Conservation (phyloP, 495 filamentous ascomycete genomes). For the Aspergillus diversus region DNA sequence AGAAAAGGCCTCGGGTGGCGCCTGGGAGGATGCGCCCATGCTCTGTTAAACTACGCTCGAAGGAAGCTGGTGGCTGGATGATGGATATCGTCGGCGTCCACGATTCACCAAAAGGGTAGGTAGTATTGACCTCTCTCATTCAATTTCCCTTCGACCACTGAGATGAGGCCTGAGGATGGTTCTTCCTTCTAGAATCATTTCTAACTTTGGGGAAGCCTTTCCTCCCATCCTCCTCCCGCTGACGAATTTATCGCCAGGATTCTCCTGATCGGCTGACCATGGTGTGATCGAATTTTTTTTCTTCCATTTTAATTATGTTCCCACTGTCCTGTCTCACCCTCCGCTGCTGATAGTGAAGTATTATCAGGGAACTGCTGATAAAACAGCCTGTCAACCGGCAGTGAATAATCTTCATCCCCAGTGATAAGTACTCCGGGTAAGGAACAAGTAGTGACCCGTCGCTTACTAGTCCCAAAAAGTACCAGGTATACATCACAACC, state of each 20-base stretch:
- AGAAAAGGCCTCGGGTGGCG: constrained; percentile 3
- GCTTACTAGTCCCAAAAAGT: neutral
- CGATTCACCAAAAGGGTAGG: neutral
- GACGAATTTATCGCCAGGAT: neutral
- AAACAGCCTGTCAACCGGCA: no score
- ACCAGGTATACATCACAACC: neutral
- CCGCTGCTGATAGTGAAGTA: no score
- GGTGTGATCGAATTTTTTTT: neutral
- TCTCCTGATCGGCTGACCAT: neutral
- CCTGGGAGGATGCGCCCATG: neutral
- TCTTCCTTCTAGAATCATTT: neutral
- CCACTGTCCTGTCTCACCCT: no score
- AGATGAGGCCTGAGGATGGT: no score
- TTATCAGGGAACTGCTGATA: no score
- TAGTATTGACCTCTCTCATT: neutral
- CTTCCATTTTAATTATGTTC: no score
- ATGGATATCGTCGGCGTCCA: neutral
- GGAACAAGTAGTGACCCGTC: no score
- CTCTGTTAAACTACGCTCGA: neutral
- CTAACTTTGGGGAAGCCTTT: neutral
- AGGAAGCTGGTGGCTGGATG: constrained; percentile 1
- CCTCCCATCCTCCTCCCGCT: no score
- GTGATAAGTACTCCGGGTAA: no score
- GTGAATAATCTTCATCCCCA: no score
- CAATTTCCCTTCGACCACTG: neutral